phyloP scores from a whole-genome alignment of 306 rosid species.

The Prunus mira region DNA sequence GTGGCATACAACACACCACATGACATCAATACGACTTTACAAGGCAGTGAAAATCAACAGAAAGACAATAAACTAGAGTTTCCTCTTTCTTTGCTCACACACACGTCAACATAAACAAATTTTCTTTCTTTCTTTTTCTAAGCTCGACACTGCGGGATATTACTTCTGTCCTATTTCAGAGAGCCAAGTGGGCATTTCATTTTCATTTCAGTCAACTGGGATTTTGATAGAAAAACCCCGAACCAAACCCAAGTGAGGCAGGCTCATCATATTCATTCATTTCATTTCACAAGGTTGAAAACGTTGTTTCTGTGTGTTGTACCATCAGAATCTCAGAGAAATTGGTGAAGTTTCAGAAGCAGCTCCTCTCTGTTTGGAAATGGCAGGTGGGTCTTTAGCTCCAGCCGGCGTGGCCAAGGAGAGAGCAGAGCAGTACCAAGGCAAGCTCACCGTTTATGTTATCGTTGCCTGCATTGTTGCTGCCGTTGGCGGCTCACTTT shows the following conservation, averaged over 20 bases:
- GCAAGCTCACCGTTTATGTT: slow-evolving; percentile 62
- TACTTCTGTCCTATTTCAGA: not conserved
- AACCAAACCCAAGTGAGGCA: not conserved
- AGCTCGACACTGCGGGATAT: not conserved
- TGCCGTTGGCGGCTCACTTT: slow-evolving; percentile 75
- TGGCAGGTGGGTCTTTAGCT: slow-evolving; percentile 73
- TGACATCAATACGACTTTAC: no score
- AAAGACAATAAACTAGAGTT: no score
- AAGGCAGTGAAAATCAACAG: no score
- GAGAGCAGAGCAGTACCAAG: slow-evolving; percentile 63
- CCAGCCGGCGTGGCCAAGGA: slow-evolving; percentile 50
- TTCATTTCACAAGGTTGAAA: not conserved
- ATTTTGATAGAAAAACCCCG: no score
- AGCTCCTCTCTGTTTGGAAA: slow-evolving; percentile 20
- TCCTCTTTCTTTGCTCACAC: no score
- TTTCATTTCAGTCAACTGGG: not conserved
- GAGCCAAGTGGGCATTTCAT: not conserved
- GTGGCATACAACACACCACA: no score
- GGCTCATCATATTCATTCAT: no score
- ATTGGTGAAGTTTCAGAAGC: not conserved
- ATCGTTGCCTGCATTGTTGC: slow-evolving; percentile 70
- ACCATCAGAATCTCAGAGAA: not conserved
- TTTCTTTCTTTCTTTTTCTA: not conserved
- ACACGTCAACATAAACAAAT: no score
- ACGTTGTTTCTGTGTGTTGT: not conserved